Evolutionary conservation across 805 yeast genomes (phyloP).

Genomic region (Candida loeiensis): DNA sequence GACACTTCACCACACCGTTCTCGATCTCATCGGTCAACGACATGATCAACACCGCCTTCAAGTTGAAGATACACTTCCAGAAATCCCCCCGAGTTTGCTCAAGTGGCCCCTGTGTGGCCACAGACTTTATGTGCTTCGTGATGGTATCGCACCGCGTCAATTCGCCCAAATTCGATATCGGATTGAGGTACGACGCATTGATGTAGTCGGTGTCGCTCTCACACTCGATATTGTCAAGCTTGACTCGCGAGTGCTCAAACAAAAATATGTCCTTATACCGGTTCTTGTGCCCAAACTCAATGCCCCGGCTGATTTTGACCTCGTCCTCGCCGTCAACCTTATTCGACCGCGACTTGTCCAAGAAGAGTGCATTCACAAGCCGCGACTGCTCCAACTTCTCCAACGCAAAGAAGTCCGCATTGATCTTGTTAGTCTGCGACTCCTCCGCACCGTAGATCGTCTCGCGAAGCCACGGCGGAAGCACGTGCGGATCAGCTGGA

Average conservation of each 20-base stretch:
- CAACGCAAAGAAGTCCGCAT: slow-evolving; percentile 51
- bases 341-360: slow-evolving; percentile 6
- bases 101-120: slow-evolving; percentile 91
- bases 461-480: slow-evolving; percentile 35
- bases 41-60: slow-evolving; percentile 61
- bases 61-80: slow-evolving; percentile 71
- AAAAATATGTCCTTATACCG: slow-evolving; percentile 88
- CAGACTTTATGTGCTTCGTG: slow-evolving; percentile 28
- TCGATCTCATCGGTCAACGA: slow-evolving; percentile 76
- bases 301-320: slow-evolving; percentile 64
- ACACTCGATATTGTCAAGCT: slow-evolving; percentile 31
- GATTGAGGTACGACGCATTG: slow-evolving; percentile 72
- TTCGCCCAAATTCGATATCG: slow-evolving; percentile 13
- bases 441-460: slow-evolving; percentile 9
- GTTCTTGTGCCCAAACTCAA: slow-evolving; percentile 61
- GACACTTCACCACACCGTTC: slow-evolving; percentile 75
- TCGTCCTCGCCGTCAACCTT: slow-evolving; percentile 18
- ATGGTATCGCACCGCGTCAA: slow-evolving; percentile 11
- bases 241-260: slow-evolving; percentile 80
- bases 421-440: slow-evolving; percentile 16
- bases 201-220: slow-evolving; percentile 55
- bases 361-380: slow-evolving; percentile 39
- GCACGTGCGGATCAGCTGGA: slow-evolving; percentile 35
- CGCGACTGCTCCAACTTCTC: slow-evolving; percentile 71
- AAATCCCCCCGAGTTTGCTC: slow-evolving; percentile 73